phyloP scores from a whole-genome alignment of 1,284 basidiomycete genomes.

The Irpex sp. region DNA sequence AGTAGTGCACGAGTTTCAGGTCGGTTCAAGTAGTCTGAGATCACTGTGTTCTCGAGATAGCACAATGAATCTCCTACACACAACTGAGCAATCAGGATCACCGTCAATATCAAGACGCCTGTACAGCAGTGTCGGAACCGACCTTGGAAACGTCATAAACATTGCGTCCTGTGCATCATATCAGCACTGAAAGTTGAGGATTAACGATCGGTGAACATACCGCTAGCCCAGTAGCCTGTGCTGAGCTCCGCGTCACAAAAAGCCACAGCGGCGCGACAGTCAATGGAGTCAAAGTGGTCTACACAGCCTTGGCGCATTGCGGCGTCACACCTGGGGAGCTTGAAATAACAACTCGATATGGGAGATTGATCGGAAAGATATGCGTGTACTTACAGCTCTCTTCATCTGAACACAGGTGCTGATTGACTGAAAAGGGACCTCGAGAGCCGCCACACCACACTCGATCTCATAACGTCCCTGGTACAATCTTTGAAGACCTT shows the following conservation, averaged over 20 bases:
- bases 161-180: slow-evolving; percentile 42
- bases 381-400: slow-evolving; percentile 36
- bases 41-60: slow-evolving; percentile 48
- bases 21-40: slow-evolving; percentile 53
- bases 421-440: slow-evolving; percentile 56
- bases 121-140: slow-evolving; percentile 6
- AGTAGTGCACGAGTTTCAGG: slow-evolving; percentile 51
- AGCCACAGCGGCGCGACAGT: slow-evolving; percentile 55
- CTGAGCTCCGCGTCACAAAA: slow-evolving; percentile 63
- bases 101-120: background rate
- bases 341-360: background rate
- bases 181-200: background rate
- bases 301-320: slow-evolving; percentile 46
- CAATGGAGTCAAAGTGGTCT: slow-evolving; percentile 55
- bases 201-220: slow-evolving; percentile 28
- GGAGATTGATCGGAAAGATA: background rate
- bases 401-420: slow-evolving; percentile 59
- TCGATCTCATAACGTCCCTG: slow-evolving; percentile 62
- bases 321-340: slow-evolving; percentile 55
- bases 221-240: slow-evolving; percentile 46
- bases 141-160: slow-evolving; percentile 74
- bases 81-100: slow-evolving; percentile 29
- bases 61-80: slow-evolving; percentile 51
- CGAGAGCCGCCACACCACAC: slow-evolving; percentile 51
- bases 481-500: slow-evolving; percentile 41